Conservation (phyloP, 148 eudicot genomes). For the Simmondsia chinensis region DNA sequence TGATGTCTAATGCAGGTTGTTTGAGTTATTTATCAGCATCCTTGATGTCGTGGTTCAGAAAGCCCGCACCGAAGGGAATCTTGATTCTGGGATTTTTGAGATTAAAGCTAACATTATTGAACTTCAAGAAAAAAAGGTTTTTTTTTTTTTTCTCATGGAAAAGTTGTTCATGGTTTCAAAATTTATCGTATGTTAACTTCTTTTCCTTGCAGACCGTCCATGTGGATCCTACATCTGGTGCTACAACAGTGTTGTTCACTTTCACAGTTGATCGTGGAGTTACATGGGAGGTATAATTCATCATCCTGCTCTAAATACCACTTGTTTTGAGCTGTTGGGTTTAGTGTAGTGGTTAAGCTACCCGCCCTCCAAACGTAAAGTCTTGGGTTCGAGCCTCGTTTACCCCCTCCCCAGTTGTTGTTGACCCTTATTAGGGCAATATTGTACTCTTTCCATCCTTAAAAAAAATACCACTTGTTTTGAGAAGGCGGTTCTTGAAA, state of each 20-base stretch:
- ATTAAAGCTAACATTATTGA: slow-evolving; percentile 75
- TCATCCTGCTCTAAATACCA: not conserved
- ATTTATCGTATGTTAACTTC: slow-evolving; percentile 1
- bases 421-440: no score
- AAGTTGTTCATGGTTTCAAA: no score
- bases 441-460: no score
- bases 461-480: no score
- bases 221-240: slow-evolving; percentile 85
- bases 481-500: not conserved
- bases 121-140: slow-evolving; percentile 76
- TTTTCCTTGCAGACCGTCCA: slow-evolving; percentile 67
- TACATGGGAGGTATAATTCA: slow-evolving; percentile 71
- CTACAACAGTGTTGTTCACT: slow-evolving; percentile 84
- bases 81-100: slow-evolving; percentile 92
- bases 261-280: slow-evolving; percentile 85
- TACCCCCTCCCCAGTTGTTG: no score
- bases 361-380: no score
- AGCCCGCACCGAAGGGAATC: slow-evolving; percentile 86
- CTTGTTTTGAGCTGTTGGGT: not conserved
- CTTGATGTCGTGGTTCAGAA: slow-evolving; percentile 70
- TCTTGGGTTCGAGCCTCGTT: no score
- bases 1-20: slow-evolving; percentile 49
- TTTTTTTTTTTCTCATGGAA: slow-evolving; percentile 1
- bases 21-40: slow-evolving; percentile 82
- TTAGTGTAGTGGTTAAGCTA: no score